phyloP scores from a whole-genome alignment of 2,329 filamentous ascomycete species.

The Teratosphaeria nubilosa region DNA sequence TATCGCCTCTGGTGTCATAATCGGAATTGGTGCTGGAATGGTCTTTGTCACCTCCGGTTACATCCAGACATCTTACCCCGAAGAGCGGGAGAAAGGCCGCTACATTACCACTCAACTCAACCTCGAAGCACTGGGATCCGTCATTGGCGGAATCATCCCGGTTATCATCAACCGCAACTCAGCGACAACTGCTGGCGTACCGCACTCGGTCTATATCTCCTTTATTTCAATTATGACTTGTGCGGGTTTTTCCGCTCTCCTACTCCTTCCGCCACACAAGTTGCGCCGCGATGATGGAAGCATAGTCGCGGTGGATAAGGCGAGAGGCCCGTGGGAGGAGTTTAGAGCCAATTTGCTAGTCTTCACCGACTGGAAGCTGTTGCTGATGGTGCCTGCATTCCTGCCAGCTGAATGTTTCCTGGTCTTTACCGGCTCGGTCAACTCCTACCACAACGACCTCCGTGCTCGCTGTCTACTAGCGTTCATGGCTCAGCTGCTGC shows the following conservation, averaged over 20 bases:
- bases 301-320: conserved; percentile 17
- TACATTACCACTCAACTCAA: conserved; percentile 23
- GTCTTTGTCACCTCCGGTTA: conserved; percentile 26
- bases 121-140: conserved; percentile 22
- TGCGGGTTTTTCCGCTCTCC: conserved; percentile 7
- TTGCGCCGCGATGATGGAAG: conserved; percentile 21
- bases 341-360: conserved; percentile 22
- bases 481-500: conserved; percentile 23
- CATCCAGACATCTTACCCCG: conserved; percentile 25
- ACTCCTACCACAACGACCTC: conserved; percentile 22
- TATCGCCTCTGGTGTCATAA: conserved; percentile 15
- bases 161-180: conserved; percentile 19
- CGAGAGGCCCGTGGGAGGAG: conserved; percentile 18
- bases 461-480: conserved; percentile 21
- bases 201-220: conserved; percentile 18
- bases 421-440: conserved; percentile 27
- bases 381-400: conserved; percentile 20
- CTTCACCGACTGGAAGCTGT: conserved; percentile 19
- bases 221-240: conserved; percentile 19
- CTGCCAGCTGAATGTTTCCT: conserved; percentile 24
- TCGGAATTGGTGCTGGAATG: conserved; percentile 23
- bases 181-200: conserved; percentile 7
- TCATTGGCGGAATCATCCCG: conserved; percentile 21
- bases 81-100: conserved; percentile 24
- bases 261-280: conserved; percentile 15